Base-by-base conservation (phyloP, 1,284 basidiomycete species). In the Ceratobasidium sp. region DNA sequence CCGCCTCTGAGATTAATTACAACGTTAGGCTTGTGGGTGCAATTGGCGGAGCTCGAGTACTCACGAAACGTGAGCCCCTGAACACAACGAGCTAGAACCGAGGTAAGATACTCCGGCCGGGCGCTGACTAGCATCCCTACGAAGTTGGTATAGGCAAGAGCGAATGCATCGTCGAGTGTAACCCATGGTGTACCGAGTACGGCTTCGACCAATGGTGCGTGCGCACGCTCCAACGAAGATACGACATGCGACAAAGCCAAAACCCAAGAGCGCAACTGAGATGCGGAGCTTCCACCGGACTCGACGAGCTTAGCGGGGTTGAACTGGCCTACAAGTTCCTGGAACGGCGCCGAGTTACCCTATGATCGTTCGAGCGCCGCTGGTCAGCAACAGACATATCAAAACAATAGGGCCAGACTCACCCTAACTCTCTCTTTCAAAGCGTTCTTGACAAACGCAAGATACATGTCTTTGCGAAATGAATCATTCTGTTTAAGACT, bases 181-280 rank as follows among this genome's bases (percentile, higher is more conserved):
- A 93, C 92, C 98, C 98, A 99, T 6, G 96, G 95, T 79, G 98
- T 87, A 75, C 88, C 88, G 74, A 98, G 86, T 76, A 99, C 91
- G 36, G 95, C 95, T 76, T 97, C 91, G 44, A 99, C 92, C 24
- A 99, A 89, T 0, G 90, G 82, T n/a, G 90, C 85, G 81, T 99
- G 97, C 3, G 89, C 86, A 50, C 91, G 88, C 83, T 96, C 91
- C 72, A 98, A 83, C 78, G 94, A 87, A 77, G 93, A 91, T 78
- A 94, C 91, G 59, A 93, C 92, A 80, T 94, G 92, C 0, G 91
- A 91, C 33, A 94, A 86, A 0, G 93, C 91, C 29, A 88, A 84
- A 45, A 94, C 85, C 91, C 93, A 94, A 7, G 89, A 83, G 27
- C 91, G 89, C 62, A 94, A 83, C 77, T 93, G 90, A 3, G 87